A percentile compares a stretch with the other conserved stretches of the same genome.
phyloP scores from a whole-genome alignment of 2,329 filamentous ascomycete genomes.

The Xylariaceae sp. region DNA sequence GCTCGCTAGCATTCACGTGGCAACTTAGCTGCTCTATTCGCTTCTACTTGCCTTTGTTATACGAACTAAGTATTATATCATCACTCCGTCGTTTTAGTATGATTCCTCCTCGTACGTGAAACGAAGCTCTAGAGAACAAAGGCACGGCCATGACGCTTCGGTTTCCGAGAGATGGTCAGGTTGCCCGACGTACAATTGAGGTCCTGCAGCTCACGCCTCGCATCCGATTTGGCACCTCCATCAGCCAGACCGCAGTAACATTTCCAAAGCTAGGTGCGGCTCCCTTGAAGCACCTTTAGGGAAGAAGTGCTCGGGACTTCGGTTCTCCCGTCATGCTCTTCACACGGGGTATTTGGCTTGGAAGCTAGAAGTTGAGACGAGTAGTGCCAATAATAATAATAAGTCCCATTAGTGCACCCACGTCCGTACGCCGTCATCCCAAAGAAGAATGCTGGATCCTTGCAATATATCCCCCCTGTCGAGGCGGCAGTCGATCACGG shows the following conservation, averaged over 20 bases:
- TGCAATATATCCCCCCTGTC: constrained; percentile 27
- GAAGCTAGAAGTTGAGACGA: constrained; percentile 25
- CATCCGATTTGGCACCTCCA: constrained; percentile 6
- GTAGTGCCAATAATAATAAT: constrained; percentile 31
- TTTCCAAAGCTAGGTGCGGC: constrained; percentile 4
- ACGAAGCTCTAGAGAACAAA: too few species aligned
- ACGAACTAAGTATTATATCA: too few species aligned
- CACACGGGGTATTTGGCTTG: constrained; percentile 34
- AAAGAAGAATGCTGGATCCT: constrained; percentile 27
- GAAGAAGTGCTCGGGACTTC: constrained; percentile 27
- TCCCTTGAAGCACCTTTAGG: background rate
- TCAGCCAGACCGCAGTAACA: too few species aligned
- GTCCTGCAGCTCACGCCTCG: constrained; percentile 22
- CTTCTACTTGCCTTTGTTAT: background rate
- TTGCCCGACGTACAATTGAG: constrained; percentile 11
- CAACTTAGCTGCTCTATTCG: background rate
- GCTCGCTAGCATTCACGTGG: constrained; percentile 2
- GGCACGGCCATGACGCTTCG: constrained; percentile 13
- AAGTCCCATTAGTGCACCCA: constrained; percentile 15
- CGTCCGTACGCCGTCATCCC: constrained; percentile 28
- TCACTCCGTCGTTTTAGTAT: too few species aligned
- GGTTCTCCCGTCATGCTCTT: constrained; percentile 33
- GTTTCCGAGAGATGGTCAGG: constrained; percentile 26
- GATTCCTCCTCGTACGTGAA: too few species aligned
- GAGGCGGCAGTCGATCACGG: constrained; percentile 39